Evolutionary conservation across 495 filamentous ascomycete genomes (phyloP), one percentile per base, ranked within the genome.

Genomic region (Aspergillus homomorphus): DNA sequence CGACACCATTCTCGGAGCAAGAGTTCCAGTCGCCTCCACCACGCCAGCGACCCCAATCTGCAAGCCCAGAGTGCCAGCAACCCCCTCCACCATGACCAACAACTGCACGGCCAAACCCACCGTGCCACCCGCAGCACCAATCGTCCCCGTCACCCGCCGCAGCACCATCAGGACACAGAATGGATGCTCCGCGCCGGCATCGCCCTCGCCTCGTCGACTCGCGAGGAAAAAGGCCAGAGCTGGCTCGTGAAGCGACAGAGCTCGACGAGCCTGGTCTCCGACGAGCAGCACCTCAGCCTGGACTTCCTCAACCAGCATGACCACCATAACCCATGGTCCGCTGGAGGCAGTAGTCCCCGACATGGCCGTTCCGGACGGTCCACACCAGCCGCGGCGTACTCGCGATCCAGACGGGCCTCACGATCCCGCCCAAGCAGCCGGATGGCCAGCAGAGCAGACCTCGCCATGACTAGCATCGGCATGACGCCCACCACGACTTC

Each of bases 111-210:
- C 50, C 60, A 54, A 48, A 67, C 65, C 53, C 58, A 57, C 20
- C 8, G 48, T 26, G 1, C 55, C 42, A 57, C 45, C 24, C 49
- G 53, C 49, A 46, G 4, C 57, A 58, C 44, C 24, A n/a, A n/a
- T n/a, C 45, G 9, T 14, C 59, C 49, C 21, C 56, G 54, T 21
- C 59, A 54, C 19, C 42, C 55, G 19, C n/a, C 58, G 9, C 54
- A 30, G 20, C 28, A 59, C 57, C 65, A 74, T 59, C 68, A 65
- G 38, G 82, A 88, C 54, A 79, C 80, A 20, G 87, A 90, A 73
- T 92, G 89, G 88, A 79, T 94, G 58, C 79, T 89, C 18, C 85
- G 87, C 50, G 83, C 88, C 2, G 90, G 88, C 1, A 85, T 88
- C 10, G 70, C 86, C 21, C 83, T 92, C 14, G 83, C 87, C n/a